Base-by-base conservation (phyloP, 192 early-diverging fungal species). In the Coemansia sp. region DNA sequence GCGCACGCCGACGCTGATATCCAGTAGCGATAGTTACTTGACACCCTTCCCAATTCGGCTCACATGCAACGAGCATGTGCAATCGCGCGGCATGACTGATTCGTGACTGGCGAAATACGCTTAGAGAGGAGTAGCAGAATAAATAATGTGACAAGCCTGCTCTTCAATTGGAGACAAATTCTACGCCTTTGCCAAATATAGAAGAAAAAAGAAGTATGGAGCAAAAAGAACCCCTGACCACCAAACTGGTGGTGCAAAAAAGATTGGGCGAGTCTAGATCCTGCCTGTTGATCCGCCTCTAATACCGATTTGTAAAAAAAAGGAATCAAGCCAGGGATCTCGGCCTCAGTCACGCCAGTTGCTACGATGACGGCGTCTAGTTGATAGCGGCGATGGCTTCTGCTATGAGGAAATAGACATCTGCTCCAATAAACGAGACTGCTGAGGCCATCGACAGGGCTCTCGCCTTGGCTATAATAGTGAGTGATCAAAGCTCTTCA, bases 1-100 rank as follows among this genome's bases (percentile, higher is more conserved):
- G 1, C 19, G 9, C 10, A 8, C 2, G 4, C 22, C 47, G 39
- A 31, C 17, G 14, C 27, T 27, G 15, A 14, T 54, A 8, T 32
- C 27, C 27, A 31, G 15, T 31, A 7, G 12, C 39, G 60, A 73
- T 67, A 76, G 36, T 24, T 81, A 74, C 78, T 71, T 83, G 60
- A 72, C 71, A 27, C 64, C 64, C 59, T 73, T 77, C 19, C 67
- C 57, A 54, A 82, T 72, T 29, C 79, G 73, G 60, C 79, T 82
- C 45, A 82, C 79, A 62, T 82, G 79, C 62, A 82, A 45, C 63
- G 79, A 82, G 62, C 73, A 82, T 43, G 69, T 76, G 62, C 62
- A 76, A 82, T 82, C 79, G 67, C 79, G 79, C 42, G 73, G 53
- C 79, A 82, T 82, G 49, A 29, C 41, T 62, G 39, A 54, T 15